Base-by-base conservation (phyloP, 768 basidiomycete species). In the Boletus speciosus region DNA sequence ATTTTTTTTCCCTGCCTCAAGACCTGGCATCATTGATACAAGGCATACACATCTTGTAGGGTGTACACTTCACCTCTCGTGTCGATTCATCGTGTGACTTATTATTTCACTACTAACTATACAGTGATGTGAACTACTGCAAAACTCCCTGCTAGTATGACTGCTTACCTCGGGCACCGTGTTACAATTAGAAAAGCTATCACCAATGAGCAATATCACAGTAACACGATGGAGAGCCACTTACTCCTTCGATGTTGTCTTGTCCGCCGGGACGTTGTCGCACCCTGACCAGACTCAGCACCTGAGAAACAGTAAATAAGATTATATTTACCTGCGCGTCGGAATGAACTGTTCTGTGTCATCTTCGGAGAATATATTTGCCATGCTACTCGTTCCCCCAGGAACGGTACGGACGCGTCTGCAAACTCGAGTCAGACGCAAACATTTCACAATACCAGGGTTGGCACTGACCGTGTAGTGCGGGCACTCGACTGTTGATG, bases 251-350 rank as follows among this genome's bases (percentile, higher is more conserved):
- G 46, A 88, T 81, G 63, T 74, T 81, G 64, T 88, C 86, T 46
- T 76, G 66, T 25, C 86, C 86, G 61, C 86, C 86, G 32, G 86
- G 86, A 41, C 77, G 78, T 67, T 88, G 77, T 55, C 85, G 76
- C 32, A 88, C 86, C 53, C 86, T 88, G 47, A 40, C 8, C 36
- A 34, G 31, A 51, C 7, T 53, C 35, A 43, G 35, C 21, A 49
- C 9, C 7, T 6, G 23, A 4, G 5, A 37, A 5, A 43, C 12
- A 21, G 1, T 21, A 10, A 16, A 19, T 8, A 55, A 47, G 44
- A 31, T 10, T 35, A 38, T 38, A 29, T 73, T 23, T 69, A 84
- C 87, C 82, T 79, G 61, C 88, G 83, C 16, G 86, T 86, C 5
- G 88, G 88, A 60, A 83, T 81, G 66, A 86, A 89, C 52, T 77